Base-by-base conservation (phyloP, 2,329 filamentous ascomycete species). In the Sporothrix humicola region DNA sequence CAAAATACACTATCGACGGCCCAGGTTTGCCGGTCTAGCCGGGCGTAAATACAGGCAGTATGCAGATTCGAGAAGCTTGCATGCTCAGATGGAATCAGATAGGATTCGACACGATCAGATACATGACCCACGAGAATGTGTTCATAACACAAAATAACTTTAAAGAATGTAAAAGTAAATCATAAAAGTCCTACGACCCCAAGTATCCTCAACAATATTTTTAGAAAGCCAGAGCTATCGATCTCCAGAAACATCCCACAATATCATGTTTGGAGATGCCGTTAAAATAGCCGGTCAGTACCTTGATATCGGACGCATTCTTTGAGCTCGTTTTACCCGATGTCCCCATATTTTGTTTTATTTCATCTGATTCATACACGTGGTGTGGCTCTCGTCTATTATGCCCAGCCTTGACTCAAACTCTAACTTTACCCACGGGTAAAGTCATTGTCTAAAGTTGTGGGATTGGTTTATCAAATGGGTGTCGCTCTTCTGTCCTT, bases 1-100 rank as follows among this genome's bases (percentile, higher is more conserved):
- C 37, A 8, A 6, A 65, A 23, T 1, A 42, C 10, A 65, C 42
- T 65, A 63, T 63, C 37, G 59, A 23, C 59, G 59, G 59, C 37
- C 44, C 37, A 42, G 10, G 59, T 23, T 63, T 63, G 37, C 59
- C 59, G 59, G 37, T 63, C 59, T 8, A 63, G n/a, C 56, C 56
- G 56, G 56, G 6, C 56, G 37, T 59, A 59, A 17, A 59, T 10
- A 59, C 2, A 13, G 56, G 1, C 56, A 59, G 31, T 59, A 59
- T 37, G n/a, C 3, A 12, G 8, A 9, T 2, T 26, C 23, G 9
- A 8, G 7, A 12, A 26, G 7, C 20, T 12, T 26, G n/a, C 5
- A 12, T 23, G 52, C 8, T 12, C 4, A 54, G 17, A 4, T 37
- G 31, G 4, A 7, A 37, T 37, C 31, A 23, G 6, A 23, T n/a